A percentile compares a stretch with the other conserved stretches of the same genome.
These are phyloP conservation scores for Lactifluus pinguis DNA, from an alignment of 768 basidiomycete species.

Conservation along the genomic window DNA sequence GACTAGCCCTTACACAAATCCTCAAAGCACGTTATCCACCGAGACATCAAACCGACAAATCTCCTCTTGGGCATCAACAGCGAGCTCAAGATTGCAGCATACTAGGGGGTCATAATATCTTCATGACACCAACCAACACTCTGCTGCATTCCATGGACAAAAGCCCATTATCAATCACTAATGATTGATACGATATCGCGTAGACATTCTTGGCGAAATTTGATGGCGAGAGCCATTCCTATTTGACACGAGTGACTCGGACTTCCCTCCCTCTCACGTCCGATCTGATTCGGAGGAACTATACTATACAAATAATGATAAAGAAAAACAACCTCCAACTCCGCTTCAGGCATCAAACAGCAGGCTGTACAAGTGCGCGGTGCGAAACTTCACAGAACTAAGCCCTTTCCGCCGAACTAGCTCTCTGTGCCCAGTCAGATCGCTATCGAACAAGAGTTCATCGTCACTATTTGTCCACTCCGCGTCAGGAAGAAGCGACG, in stretches of 20 bases:
- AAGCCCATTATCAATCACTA: not conserved
- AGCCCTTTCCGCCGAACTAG: conserved; percentile 7
- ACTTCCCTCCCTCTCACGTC: not conserved
- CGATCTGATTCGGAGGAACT: not conserved
- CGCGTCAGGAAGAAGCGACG: not conserved
- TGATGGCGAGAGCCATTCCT: too few species aligned
- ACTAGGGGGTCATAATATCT: too few species aligned
- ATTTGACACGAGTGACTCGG: not conserved
- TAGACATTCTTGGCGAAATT: too few species aligned
- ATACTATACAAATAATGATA: not conserved
- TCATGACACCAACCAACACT: too few species aligned
- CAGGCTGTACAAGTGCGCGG: conserved; percentile 7
- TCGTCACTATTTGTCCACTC: conserved; percentile 8
- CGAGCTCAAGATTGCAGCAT: too few species aligned
- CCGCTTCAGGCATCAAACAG: conserved; percentile 1
- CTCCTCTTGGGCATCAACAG: too few species aligned
- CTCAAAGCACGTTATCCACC: too few species aligned
- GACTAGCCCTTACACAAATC: too few species aligned
- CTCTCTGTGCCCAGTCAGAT: not conserved
- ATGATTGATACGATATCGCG: not conserved
- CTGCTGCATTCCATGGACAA: too few species aligned
- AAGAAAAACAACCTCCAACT: not conserved
- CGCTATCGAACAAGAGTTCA: conserved; percentile 1
- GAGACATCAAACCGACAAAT: too few species aligned
- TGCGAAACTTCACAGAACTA: conserved; percentile 8